phyloP scores from a whole-genome alignment of 164 flowering plant species.

The Vitis labrusca region DNA sequence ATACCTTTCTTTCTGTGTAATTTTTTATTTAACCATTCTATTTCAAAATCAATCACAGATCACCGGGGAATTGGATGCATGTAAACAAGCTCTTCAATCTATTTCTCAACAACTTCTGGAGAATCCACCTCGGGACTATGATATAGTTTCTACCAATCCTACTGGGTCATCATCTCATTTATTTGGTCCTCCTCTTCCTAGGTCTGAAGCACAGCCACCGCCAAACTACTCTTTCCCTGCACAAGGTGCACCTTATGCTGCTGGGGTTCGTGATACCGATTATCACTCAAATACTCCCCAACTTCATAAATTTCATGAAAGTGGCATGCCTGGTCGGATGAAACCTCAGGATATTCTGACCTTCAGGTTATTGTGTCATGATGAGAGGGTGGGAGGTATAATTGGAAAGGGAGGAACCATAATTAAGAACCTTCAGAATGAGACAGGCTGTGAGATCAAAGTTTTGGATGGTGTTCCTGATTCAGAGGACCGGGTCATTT shows the following conservation, averaged over 20 bases:
- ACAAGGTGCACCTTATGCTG: constrained; percentile 43
- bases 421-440: constrained; percentile 65
- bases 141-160: constrained; percentile 35
- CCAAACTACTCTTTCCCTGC: constrained; percentile 35
- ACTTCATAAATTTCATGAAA: constrained; percentile 46
- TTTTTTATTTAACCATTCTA: constrained; percentile 1
- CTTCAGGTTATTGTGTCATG: constrained; percentile 66
- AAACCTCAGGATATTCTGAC: constrained; percentile 51
- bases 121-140: constrained; percentile 54
- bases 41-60: constrained; percentile 43
- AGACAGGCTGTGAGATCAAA: constrained; percentile 91
- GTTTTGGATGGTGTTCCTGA: constrained; percentile 57
- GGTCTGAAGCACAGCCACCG: constrained; percentile 33
- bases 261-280: constrained; percentile 53
- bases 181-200: constrained; percentile 30
- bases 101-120: constrained; percentile 76
- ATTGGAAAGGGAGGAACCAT: constrained; percentile 91
- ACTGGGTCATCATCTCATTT: constrained; percentile 46
- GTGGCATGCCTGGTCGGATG: constrained; percentile 38
- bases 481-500: constrained; percentile 76
- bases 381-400: constrained; percentile 76
- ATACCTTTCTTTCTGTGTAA: background rate
- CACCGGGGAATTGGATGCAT: constrained; percentile 62
- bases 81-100: constrained; percentile 68
- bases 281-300: constrained; percentile 33